Base-by-base conservation (phyloP, 805 yeast genomes). In the Ogataea paraovalis region DNA sequence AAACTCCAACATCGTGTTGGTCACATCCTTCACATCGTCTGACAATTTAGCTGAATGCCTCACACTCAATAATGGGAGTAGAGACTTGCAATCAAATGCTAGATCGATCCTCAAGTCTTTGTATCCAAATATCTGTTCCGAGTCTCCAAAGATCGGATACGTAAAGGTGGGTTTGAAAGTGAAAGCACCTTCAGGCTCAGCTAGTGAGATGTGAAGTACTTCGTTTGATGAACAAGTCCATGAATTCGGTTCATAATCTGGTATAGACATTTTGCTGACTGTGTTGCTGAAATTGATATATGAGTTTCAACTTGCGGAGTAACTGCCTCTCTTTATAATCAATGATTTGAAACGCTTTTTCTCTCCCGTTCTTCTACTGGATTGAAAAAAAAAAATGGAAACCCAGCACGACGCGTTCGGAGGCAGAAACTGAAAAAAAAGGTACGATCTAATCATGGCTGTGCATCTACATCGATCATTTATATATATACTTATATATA, bases 101-200 rank as follows among this genome's bases (percentile, higher is more conserved):
- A 78, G 54, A 54, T 79, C 77, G 32, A 94, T 80, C 28, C 72
- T 72, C 33, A 91, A 70, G 55, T 80, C 85, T 54, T 83, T 76
- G 63, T 80, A 94, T 2, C 99, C 99, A 60, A 83, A 88, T 1
- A 94, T 82, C 45, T 83, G 83, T 61, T 94, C 99, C 1, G 89
- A 76, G 42, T 90, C 96, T 5, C 98, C 98, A 72, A 80, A 94
- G 10, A 94, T 85, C 2, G 97, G 96, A 64, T 94, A 94, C 1
- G 98, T 92, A 68, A 88, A 90, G 13, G 70, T 60, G 0, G 98
- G 97, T 34, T 75, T 68, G 69, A 91, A 90, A 3, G 79, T 70
- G 19, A 83, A 78, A 2, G 82, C 76, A 0, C 82, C 82, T 2
- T 73, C 67, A 2, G 77, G 73, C 49, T 79, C 83, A 4, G 85